A percentile compares a stretch with the other conserved stretches of the same genome.
Conservation (phyloP, 2,329 filamentous ascomycete genomes). For the Tolypocladium ovalisporum region DNA sequence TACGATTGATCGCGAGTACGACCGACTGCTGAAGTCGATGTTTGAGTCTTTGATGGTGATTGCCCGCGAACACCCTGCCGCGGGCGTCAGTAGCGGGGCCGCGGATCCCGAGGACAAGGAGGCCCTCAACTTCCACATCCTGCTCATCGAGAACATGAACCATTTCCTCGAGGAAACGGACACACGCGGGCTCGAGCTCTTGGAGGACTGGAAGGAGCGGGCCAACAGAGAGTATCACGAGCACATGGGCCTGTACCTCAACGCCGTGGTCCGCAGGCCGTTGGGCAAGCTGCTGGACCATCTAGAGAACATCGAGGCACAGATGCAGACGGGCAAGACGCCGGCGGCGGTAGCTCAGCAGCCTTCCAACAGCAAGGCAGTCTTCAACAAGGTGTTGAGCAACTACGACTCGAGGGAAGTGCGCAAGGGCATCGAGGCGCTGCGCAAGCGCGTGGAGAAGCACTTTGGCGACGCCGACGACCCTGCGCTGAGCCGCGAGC, state of each 20-base stretch:
- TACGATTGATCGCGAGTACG: constrained; percentile 78
- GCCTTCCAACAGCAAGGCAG: constrained; percentile 69
- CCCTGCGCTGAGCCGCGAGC: constrained; percentile 46
- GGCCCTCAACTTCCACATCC: constrained; percentile 91
- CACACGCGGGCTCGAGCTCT: constrained; percentile 57
- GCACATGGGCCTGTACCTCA: constrained; percentile 79
- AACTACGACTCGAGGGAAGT: constrained; percentile 77
- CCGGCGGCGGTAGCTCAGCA: constrained; percentile 60
- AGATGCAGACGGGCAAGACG: constrained; percentile 48
- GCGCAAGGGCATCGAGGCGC: constrained; percentile 76
- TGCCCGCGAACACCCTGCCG: constrained; percentile 56
- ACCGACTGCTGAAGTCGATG: constrained; percentile 85
- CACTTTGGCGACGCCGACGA: constrained; percentile 90
- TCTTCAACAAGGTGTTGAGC: constrained; percentile 78
- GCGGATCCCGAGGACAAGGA: constrained; percentile 79
- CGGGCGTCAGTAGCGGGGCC: constrained; percentile 28
- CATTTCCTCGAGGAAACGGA: constrained; percentile 92
- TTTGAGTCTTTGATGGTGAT: constrained; percentile 96
- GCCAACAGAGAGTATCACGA: constrained; percentile 71
- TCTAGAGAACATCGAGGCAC: constrained; percentile 76
- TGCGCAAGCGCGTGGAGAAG: constrained; percentile 90
- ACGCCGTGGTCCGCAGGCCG: constrained; percentile 78
- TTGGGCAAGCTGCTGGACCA: constrained; percentile 87
- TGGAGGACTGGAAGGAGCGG: constrained; percentile 73
- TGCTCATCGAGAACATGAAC: constrained; percentile 98